Percentiles rank a stretch among this genome's conserved stretches.
phyloP scores from a whole-genome alignment of 352 stramenopile genomes.

The Elongisporangium senticosum region DNA sequence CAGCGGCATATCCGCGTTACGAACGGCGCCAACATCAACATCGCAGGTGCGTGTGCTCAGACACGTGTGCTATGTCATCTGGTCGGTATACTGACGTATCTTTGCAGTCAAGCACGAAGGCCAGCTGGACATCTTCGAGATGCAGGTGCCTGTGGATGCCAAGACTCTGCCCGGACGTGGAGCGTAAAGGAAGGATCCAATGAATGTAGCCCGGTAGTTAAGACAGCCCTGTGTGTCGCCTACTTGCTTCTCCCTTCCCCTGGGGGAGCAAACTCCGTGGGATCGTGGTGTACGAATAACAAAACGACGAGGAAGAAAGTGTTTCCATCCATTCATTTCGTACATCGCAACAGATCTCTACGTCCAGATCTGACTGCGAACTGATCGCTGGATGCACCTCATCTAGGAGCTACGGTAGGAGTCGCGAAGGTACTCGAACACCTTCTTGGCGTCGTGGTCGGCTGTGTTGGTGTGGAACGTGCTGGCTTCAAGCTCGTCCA shows the following conservation, averaged over 20 bases:
- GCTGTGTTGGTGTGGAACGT: constrained; percentile 48
- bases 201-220: neutral
- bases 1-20: constrained; percentile 85
- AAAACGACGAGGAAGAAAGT: neutral
- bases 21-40: constrained; percentile 86
- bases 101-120: constrained; percentile 80
- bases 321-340: neutral
- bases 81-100: neutral
- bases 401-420: constrained; percentile 51
- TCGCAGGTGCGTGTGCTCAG: constrained; percentile 43
- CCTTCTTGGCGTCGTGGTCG: constrained; percentile 65
- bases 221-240: neutral
- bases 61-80: neutral
- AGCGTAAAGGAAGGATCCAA: neutral
- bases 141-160: constrained; percentile 83
- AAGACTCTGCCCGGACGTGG: constrained; percentile 13
- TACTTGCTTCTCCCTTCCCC: neutral
- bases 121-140: constrained; percentile 87
- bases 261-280: neutral
- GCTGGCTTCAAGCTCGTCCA: constrained; percentile 42
- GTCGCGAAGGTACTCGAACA: constrained; percentile 68
- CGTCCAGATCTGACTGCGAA: neutral
- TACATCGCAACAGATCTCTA: neutral
- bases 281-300: neutral
- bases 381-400: neutral